Evolutionary conservation across 352 stramenopile species (phyloP).

Genomic region (Phytophthora melonis): DNA sequence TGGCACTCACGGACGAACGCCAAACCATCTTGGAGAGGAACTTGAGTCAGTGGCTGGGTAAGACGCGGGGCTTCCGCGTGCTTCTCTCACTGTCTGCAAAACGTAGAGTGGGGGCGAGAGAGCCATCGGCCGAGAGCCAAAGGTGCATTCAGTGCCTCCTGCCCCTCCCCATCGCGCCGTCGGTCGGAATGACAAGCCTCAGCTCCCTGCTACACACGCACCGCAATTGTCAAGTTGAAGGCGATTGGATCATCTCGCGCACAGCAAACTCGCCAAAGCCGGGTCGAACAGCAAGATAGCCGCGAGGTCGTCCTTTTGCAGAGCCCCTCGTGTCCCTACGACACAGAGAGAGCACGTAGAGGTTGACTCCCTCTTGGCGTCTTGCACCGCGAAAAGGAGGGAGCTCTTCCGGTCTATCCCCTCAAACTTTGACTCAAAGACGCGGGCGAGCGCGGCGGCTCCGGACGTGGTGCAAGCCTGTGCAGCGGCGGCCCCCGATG

Average conservation of each 20-base stretch:
- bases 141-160: slow-evolving; percentile 21
- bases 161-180: slow-evolving; percentile 7
- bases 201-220: slow-evolving; percentile 11
- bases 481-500: background rate
- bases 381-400: slow-evolving; percentile 3
- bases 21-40: slow-evolving; percentile 40
- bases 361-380: background rate
- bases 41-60: slow-evolving; percentile 18
- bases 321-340: slow-evolving; percentile 10
- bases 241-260: slow-evolving; percentile 20
- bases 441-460: background rate
- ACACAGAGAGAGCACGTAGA: slow-evolving; percentile 25
- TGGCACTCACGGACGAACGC: slow-evolving; percentile 25
- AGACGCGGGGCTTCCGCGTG: slow-evolving; percentile 37
- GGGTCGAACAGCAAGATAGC: slow-evolving; percentile 29
- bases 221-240: slow-evolving; percentile 21
- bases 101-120: slow-evolving; percentile 31
- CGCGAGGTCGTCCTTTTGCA: slow-evolving; percentile 26
- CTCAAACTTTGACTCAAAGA: background rate
- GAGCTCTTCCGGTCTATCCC: slow-evolving; percentile 11
- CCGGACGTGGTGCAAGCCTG: slow-evolving; percentile 13
- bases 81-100: slow-evolving; percentile 39
- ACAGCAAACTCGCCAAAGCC: slow-evolving; percentile 17
- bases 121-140: background rate
- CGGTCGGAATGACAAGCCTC: slow-evolving; percentile 25